These are phyloP conservation scores for Plasmodium blacklocki DNA, from an alignment of 169 alveolate genomes.

Conservation along the genomic window DNA sequence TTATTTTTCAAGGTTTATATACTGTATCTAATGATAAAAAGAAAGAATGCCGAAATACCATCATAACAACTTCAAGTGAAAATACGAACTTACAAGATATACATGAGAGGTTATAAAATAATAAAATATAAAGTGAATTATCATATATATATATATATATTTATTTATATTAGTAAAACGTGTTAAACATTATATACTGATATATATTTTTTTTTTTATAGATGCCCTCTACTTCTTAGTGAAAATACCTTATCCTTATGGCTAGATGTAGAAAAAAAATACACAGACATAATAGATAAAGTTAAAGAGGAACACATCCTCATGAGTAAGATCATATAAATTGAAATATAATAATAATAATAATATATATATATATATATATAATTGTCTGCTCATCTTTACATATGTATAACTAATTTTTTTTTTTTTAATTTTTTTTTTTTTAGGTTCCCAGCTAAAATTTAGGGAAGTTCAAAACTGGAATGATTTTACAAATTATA, in stretches of 20 bases:
- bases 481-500: conserved; percentile 23
- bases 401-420: not conserved
- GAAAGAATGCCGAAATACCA: conserved; percentile 26
- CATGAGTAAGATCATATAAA: conserved; percentile 1
- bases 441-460: conserved; percentile 26
- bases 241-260: conserved; percentile 26
- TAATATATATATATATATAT: not conserved
- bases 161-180: not conserved
- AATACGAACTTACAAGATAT: conserved; percentile 33
- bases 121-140: not conserved
- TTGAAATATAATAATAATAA: not conserved
- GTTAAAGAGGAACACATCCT: conserved; percentile 31
- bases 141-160: not conserved
- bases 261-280: conserved; percentile 34
- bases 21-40: conserved; percentile 16
- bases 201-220: conserved; percentile 11
- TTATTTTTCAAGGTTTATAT: conserved; percentile 26
- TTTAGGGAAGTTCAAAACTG: conserved; percentile 47
- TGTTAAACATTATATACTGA: not conserved
- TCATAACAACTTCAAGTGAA: conserved; percentile 39
- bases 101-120: conserved; percentile 38
- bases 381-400: not conserved
- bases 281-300: conserved; percentile 47
- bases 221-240: conserved; percentile 46
- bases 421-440: not conserved